phyloP scores from a whole-genome alignment of 306 rosid species.

The Chamaecrista fasciculata region DNA sequence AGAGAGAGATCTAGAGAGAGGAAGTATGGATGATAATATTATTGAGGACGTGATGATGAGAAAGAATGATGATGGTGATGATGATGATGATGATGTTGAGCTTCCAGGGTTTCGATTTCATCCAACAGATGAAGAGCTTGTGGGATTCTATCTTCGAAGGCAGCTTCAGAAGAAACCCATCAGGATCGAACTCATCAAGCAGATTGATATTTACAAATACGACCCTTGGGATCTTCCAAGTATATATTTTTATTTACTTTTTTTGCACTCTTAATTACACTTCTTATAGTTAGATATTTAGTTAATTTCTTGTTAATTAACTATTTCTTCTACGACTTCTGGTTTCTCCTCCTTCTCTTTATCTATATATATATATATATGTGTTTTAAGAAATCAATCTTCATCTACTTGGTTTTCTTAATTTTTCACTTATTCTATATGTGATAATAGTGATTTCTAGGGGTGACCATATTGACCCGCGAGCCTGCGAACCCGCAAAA shows the following conservation, averaged over 20 bases:
- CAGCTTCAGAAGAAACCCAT: constrained; percentile 6
- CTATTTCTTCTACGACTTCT: background rate
- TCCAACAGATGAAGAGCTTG: constrained; percentile 18
- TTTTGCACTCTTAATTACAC: background rate
- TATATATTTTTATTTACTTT: background rate
- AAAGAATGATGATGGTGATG: constrained; percentile 15
- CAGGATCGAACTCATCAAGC: constrained; percentile 22
- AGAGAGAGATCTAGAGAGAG: constrained; percentile 13
- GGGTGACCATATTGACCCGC: too few species aligned
- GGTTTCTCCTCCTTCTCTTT: too few species aligned
- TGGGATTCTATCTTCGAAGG: constrained; percentile 6
- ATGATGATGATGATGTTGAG: background rate
- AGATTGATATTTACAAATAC: constrained; percentile 14
- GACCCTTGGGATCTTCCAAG: constrained; percentile 20
- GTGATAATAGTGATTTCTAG: too few species aligned
- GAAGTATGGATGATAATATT: constrained; percentile 25
- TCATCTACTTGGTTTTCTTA: too few species aligned
- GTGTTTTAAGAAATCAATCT: too few species aligned
- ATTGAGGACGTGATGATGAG: constrained; percentile 10
- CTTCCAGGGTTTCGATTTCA: constrained; percentile 15
- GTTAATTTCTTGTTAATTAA: background rate
- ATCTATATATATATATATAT: too few species aligned
- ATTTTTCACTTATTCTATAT: too few species aligned
- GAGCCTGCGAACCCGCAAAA: too few species aligned
- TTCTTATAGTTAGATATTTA: background rate